These are phyloP conservation scores for Alternaria sp. DNA, from an alignment of 2,329 filamentous ascomycete species.

Conservation along the genomic window DNA sequence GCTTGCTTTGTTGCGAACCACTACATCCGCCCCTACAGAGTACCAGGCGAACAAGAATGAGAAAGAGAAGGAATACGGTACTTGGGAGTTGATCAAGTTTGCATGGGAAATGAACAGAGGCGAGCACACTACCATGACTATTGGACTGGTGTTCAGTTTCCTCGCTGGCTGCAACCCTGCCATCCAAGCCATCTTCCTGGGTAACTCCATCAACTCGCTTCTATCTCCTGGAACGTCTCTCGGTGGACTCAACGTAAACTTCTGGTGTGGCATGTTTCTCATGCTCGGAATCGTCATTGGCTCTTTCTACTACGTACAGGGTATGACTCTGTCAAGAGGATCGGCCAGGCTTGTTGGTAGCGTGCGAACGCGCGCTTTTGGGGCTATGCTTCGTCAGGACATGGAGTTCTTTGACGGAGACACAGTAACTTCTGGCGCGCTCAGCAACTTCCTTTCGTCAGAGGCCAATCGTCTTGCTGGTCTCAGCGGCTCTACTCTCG, in stretches of 20 bases:
- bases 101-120: constrained; percentile 43
- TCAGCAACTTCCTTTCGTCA: constrained; percentile 72
- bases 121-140: constrained; percentile 50
- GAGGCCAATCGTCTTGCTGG: constrained; percentile 92
- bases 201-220: constrained; percentile 82
- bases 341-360: constrained; percentile 74
- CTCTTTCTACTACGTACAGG: constrained; percentile 40
- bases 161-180: constrained; percentile 47
- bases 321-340: constrained; percentile 65
- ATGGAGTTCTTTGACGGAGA: constrained; percentile 91
- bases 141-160: constrained; percentile 52
- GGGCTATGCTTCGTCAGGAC: constrained; percentile 82
- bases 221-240: constrained; percentile 65
- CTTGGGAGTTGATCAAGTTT: constrained; percentile 55
- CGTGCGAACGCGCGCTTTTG: constrained; percentile 82
- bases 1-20: constrained; percentile 37
- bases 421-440: constrained; percentile 86
- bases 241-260: constrained; percentile 71
- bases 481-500: constrained; percentile 85
- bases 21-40: constrained; percentile 64
- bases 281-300: constrained; percentile 43
- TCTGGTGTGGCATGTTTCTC: constrained; percentile 50
- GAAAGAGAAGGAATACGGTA: constrained; percentile 38
- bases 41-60: constrained; percentile 59
- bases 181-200: constrained; percentile 75